phyloP scores from a whole-genome alignment of 352 stramenopile genomes.

The Globisporangium okanoganense region DNA sequence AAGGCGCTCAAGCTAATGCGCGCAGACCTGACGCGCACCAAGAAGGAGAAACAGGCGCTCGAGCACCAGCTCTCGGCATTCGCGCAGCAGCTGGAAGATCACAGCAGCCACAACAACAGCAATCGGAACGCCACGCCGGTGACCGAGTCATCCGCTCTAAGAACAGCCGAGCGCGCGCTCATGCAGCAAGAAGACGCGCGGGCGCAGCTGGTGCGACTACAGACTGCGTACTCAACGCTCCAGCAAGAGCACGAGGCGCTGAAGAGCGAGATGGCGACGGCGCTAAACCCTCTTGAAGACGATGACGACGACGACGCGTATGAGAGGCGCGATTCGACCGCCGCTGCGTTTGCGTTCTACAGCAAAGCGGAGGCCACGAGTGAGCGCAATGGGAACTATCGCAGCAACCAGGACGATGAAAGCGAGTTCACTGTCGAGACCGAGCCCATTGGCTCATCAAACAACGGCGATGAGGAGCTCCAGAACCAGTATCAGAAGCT shows the following conservation, averaged over 20 bases:
- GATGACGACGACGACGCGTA: background rate
- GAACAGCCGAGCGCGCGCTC: background rate
- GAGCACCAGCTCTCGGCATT: conserved; percentile 1
- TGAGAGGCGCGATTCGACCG: background rate
- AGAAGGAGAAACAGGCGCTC: conserved; percentile 17
- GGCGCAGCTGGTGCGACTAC: background rate
- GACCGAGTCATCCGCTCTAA: background rate
- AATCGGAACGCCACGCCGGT: background rate
- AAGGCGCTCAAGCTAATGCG: conserved; percentile 21
- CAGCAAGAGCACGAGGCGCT: background rate
- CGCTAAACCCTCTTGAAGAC: background rate
- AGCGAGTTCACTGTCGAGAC: conserved; percentile 6
- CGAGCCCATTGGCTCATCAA: background rate
- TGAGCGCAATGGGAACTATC: background rate
- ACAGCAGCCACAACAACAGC: background rate
- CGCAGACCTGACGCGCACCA: conserved; percentile 17
- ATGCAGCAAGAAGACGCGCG: conserved; percentile 8
- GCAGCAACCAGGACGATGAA: conserved; percentile 6
- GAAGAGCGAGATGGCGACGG: background rate
- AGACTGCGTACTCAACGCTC: background rate
- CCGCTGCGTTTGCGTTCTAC: background rate
- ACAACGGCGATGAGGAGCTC: background rate
- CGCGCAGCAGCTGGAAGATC: background rate
- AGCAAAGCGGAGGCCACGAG: background rate
- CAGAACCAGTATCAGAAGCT: background rate